Conservation (phyloP, 805 yeast genomes). For the Candida vaughaniae region DNA sequence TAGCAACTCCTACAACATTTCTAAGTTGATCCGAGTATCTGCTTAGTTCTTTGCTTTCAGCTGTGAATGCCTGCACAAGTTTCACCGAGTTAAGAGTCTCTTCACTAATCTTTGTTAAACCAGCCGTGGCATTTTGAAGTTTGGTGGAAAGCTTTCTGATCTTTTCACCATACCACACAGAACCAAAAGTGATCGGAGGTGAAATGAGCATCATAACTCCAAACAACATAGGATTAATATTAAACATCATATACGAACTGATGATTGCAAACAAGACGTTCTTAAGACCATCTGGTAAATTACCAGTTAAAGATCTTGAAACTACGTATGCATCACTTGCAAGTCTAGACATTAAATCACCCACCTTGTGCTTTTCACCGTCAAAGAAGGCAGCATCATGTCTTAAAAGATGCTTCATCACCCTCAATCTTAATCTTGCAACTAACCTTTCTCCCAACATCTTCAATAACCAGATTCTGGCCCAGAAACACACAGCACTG, state of each 20-base stretch:
- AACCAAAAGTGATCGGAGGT: slow-evolving; percentile 46
- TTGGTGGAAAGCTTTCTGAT: slow-evolving; percentile 40
- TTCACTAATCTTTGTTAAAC: slow-evolving; percentile 43
- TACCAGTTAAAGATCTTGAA: slow-evolving; percentile 41
- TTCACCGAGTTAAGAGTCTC: slow-evolving; percentile 44
- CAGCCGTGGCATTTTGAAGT: slow-evolving; percentile 45
- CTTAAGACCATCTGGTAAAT: slow-evolving; percentile 45
- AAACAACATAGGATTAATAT: slow-evolving; percentile 41
- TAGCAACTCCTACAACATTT: slow-evolving; percentile 41
- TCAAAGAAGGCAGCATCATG: slow-evolving; percentile 45
- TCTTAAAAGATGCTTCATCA: slow-evolving; percentile 41
- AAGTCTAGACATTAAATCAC: slow-evolving; percentile 44
- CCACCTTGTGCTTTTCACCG: slow-evolving; percentile 44
- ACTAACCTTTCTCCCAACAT: slow-evolving; percentile 44
- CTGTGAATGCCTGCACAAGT: slow-evolving; percentile 43
- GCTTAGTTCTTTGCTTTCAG: slow-evolving; percentile 40
- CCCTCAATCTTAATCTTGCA: slow-evolving; percentile 40
- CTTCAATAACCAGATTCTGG: slow-evolving; percentile 43
- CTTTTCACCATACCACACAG: slow-evolving; percentile 46
- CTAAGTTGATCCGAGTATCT: slow-evolving; percentile 40
- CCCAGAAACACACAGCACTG: slow-evolving; percentile 47
- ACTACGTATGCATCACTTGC: slow-evolving; percentile 49
- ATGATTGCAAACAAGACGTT: slow-evolving; percentile 42
- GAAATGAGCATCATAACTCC: slow-evolving; percentile 45
- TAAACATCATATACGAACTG: slow-evolving; percentile 44